Conservation (phyloP, 2,329 filamentous ascomycete species). For the Coccinonectria pachysandricola region DNA sequence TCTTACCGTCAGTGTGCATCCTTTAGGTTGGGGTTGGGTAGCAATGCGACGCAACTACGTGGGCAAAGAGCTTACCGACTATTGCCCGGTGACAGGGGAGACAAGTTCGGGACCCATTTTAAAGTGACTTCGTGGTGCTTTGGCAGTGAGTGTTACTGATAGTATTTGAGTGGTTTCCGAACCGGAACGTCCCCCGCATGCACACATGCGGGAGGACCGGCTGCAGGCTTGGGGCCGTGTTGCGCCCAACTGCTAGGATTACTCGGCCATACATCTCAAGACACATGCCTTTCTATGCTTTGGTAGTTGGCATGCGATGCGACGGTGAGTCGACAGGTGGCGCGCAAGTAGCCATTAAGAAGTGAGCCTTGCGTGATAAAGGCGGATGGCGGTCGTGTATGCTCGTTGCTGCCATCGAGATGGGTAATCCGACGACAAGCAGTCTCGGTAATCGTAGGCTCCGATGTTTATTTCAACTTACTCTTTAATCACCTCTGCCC, state of each 20-base stretch:
- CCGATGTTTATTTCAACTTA: no score
- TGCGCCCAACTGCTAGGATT: constrained; percentile 17
- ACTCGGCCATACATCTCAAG: constrained; percentile 19
- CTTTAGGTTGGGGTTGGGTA: no score
- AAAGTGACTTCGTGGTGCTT: no score
- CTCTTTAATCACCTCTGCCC: no score
- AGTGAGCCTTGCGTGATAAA: constrained; percentile 6
- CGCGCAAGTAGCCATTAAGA: constrained; percentile 9
- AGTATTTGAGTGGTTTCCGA: constrained; percentile 12
- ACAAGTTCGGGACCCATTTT: no score
- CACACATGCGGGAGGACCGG: constrained; percentile 17
- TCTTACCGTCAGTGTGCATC: no score
- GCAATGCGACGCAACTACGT: constrained; percentile 21
- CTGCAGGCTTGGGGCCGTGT: constrained; percentile 15
- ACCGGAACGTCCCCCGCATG: constrained; percentile 14
- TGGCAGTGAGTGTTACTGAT: no score
- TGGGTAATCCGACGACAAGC: constrained; percentile 6
- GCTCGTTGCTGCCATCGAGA: constrained; percentile 7
- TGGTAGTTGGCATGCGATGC: constrained; percentile 18
- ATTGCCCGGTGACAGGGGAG: no score
- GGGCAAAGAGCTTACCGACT: constrained; percentile 14
- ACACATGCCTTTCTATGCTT: no score
- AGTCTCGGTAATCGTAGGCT: constrained; percentile 1
- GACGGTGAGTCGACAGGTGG: constrained; percentile 21
- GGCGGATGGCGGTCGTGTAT: constrained; percentile 4